A percentile compares a stretch with the other conserved stretches of the same genome.
Evolutionary conservation across 805 yeast genomes (phyloP).

Genomic region (Hermanozyma aechmeae): DNA sequence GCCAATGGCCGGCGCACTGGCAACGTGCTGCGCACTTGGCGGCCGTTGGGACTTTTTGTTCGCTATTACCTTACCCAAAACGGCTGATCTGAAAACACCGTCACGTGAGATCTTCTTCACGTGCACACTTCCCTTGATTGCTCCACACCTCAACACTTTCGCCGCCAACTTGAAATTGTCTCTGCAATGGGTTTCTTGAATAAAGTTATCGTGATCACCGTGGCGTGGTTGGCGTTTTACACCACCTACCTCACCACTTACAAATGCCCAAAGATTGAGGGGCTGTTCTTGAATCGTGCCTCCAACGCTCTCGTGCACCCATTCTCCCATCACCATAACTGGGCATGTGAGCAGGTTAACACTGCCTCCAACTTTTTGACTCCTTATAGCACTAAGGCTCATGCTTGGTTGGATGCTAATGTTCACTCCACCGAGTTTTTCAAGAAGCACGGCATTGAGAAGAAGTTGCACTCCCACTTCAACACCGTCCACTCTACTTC

Average conservation of each 20-base stretch:
- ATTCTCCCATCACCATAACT: conserved; percentile 24
- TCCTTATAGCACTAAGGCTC: conserved; percentile 21
- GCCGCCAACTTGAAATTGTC: too few relatives aligned
- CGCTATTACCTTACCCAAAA: too few relatives aligned
- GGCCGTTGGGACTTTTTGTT: too few relatives aligned
- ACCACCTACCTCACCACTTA: conserved; percentile 27
- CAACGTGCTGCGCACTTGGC: too few relatives aligned
- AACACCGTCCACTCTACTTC: conserved; percentile 11
- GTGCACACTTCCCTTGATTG: too few relatives aligned
- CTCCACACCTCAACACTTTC: too few relatives aligned
- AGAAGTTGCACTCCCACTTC: conserved; percentile 17
- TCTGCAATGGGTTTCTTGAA: too few relatives aligned
- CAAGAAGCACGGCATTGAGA: conserved; percentile 21
- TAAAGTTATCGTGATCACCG: too few relatives aligned
- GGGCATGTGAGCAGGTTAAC: conserved; percentile 24
- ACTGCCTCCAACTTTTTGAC: conserved; percentile 16
- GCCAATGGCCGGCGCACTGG: too few relatives aligned
- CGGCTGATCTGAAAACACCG: too few relatives aligned
- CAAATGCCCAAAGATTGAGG: conserved; percentile 27
- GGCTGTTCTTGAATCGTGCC: conserved; percentile 18
- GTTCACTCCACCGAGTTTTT: conserved; percentile 28
- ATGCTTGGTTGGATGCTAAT: conserved; percentile 23
- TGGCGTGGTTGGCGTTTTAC: conserved; percentile 21
- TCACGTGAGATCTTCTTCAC: too few relatives aligned
- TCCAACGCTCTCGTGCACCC: conserved; percentile 28